These are phyloP conservation scores for Polychaeton citri DNA, from an alignment of 2,329 filamentous ascomycete species.

Conservation along the genomic window DNA sequence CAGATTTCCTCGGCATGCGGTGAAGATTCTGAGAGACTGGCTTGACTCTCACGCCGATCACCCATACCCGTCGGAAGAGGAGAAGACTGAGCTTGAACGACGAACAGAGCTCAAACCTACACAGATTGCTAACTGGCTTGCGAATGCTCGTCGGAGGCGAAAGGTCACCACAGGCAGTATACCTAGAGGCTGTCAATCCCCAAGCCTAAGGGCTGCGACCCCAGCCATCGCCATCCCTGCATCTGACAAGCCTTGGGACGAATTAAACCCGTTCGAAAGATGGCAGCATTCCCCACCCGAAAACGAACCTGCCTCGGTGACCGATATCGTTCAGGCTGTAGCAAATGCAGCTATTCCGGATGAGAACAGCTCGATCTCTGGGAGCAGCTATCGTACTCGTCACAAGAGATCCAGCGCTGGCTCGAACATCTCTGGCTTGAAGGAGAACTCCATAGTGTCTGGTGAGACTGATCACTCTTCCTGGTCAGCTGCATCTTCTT, in stretches of 20 bases:
- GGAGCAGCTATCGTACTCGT: constrained; percentile 24
- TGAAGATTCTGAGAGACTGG: constrained; percentile 76
- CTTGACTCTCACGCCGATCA: constrained; percentile 65
- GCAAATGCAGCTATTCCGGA: constrained; percentile 18
- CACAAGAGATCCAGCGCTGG: constrained; percentile 37
- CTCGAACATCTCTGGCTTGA: constrained; percentile 37
- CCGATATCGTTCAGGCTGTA: constrained; percentile 51
- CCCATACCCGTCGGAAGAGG: constrained; percentile 77
- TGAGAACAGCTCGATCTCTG: constrained; percentile 13
- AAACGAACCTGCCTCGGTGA: constrained; percentile 52
- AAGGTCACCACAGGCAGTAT: constrained; percentile 57
- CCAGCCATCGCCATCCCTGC: constrained; percentile 62
- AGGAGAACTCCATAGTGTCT: constrained; percentile 40
- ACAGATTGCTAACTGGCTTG: constrained; percentile 86
- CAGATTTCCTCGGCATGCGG: constrained; percentile 66
- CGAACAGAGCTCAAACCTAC: constrained; percentile 69
- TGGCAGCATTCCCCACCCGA: constrained; percentile 58
- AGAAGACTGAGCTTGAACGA: constrained; percentile 66
- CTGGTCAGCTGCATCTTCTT: constrained; percentile 30
- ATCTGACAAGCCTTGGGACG: constrained; percentile 20
- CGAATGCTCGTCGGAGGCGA: constrained; percentile 71
- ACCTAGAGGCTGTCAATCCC: constrained; percentile 35
- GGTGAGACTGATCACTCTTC: constrained; percentile 33
- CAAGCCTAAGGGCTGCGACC: constrained; percentile 49
- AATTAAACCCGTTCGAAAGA: constrained; percentile 53